Base-by-base conservation (phyloP, 2,329 filamentous ascomycete genomes). In the Cladobotryum mycophilum region DNA sequence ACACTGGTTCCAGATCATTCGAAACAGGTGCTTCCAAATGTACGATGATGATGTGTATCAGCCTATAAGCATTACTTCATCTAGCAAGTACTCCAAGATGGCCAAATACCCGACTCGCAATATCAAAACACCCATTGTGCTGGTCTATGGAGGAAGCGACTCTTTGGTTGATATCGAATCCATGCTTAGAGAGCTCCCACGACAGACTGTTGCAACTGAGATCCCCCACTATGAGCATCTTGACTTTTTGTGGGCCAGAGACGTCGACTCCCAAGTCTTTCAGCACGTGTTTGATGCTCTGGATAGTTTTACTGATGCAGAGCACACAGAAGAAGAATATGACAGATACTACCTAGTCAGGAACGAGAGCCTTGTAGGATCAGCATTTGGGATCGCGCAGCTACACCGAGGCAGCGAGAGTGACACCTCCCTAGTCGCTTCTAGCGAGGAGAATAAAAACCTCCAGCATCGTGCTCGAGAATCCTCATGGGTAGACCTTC, bases 1-100 rank as follows among this genome's bases (percentile, higher is more conserved):
- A 0, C 93, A 99, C 66, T 99, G 93, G 93, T 99, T 99, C 67
- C 93, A 99, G 66, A 96, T 99, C 64, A 99, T 99, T 61, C 86
- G 93, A 57, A 96, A 92, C 62, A 88, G 89, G 61, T 90, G 84
- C 22, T 97, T 99, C 68, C 93, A 99, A 68, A 96, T 99, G 88
- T 97, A 91, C 67, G 93, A 99, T 64, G 93, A 99, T 64, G 92
- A 97, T 61, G 80, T 93, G 1, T 87, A 90, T 51, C 85, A 85
- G 25, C 86, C 86, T 0, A 74, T 95, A 53, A 82, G 83, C 48
- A 74, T 91, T 36, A 81, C 80, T 18, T 83, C 83, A 4, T 80
- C 80, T 48, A 84, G 81, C 62, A 90, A 92, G 61, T 96, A 95
- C 70, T 96, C 95, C 67, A 96, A 96, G 66, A 91, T 96, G 5